Evolutionary conservation across 192 early-diverging fungal species (phyloP).

Genomic region (Backusella circina): DNA sequence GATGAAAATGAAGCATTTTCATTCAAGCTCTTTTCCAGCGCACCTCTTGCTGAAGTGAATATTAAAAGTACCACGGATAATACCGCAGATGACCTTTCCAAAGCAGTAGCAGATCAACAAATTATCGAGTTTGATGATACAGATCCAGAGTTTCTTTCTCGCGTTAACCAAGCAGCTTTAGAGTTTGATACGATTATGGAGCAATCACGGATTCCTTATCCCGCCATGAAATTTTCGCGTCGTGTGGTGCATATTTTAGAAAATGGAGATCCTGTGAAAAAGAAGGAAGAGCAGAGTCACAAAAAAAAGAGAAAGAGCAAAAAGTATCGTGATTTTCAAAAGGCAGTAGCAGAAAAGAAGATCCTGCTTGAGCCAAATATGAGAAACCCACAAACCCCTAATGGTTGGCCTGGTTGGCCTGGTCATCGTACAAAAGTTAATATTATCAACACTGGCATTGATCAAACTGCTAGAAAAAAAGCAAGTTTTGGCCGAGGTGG

Average conservation of each 20-base stretch:
- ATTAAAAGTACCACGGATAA: conserved; percentile 10
- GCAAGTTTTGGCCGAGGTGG: background rate
- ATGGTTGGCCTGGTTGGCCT: conserved; percentile 34
- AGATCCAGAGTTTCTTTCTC: conserved; percentile 17
- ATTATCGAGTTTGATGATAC: conserved; percentile 21
- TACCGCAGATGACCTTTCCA: background rate
- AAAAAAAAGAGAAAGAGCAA: conserved; percentile 26
- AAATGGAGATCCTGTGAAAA: background rate
- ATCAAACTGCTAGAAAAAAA: background rate
- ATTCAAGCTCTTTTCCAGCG: conserved; percentile 23
- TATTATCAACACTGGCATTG: conserved; percentile 9
- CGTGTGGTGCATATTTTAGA: conserved; percentile 16
- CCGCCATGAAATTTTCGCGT: conserved; percentile 5
- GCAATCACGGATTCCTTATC: conserved; percentile 22
- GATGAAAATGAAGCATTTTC: conserved; percentile 9
- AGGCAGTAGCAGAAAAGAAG: conserved; percentile 11
- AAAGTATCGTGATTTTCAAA: conserved; percentile 22
- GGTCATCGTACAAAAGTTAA: conserved; percentile 14
- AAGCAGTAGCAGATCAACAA: conserved; percentile 20
- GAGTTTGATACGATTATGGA: conserved; percentile 21
- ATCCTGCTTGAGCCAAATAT: conserved; percentile 14
- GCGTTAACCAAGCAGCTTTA: background rate
- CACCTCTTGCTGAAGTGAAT: conserved; percentile 16
- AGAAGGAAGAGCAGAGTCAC: background rate
- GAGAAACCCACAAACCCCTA: conserved; percentile 23